Conservation (phyloP, 352 stramenopile genomes). For the Aphanomyces stellatus region DNA sequence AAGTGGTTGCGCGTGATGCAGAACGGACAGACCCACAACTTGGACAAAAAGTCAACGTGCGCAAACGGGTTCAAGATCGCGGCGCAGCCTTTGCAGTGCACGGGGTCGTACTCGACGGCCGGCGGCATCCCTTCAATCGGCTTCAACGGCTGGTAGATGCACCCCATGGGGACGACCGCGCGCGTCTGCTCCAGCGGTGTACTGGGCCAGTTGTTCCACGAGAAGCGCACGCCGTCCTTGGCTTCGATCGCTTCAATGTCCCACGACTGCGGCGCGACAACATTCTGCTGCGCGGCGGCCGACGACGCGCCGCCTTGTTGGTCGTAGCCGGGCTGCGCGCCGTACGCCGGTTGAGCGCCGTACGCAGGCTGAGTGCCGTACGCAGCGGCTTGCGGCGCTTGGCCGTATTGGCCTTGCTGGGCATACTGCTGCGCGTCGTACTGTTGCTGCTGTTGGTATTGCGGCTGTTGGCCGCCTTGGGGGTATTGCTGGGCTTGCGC, state of each 20-base stretch:
- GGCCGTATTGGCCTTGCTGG: slow-evolving; percentile 20
- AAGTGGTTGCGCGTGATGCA: slow-evolving; percentile 99
- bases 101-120: slow-evolving; percentile 96
- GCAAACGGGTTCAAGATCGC: slow-evolving; percentile 98
- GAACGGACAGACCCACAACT: slow-evolving; percentile 99
- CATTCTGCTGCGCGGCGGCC: slow-evolving; percentile 30
- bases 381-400: background rate
- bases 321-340: slow-evolving; percentile 20
- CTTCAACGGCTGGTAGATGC: slow-evolving; percentile 96
- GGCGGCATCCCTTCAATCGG: slow-evolving; percentile 90
- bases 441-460: background rate
- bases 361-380: background rate
- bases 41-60: slow-evolving; percentile 97
- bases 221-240: slow-evolving; percentile 94
- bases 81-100: slow-evolving; percentile 96
- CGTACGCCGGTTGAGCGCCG: slow-evolving; percentile 4
- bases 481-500: slow-evolving; percentile 5
- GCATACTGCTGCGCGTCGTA: slow-evolving; percentile 6
- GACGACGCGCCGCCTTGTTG: background rate
- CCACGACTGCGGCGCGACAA: slow-evolving; percentile 75
- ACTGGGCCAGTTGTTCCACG: slow-evolving; percentile 98
- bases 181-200: slow-evolving; percentile 96
- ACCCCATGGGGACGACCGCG: slow-evolving; percentile 94
- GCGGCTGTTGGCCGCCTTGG: background rate
- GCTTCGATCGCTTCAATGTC: slow-evolving; percentile 78